Evolutionary conservation across 306 rosid species (phyloP).

Genomic region (Hippophae rhamnoides): DNA sequence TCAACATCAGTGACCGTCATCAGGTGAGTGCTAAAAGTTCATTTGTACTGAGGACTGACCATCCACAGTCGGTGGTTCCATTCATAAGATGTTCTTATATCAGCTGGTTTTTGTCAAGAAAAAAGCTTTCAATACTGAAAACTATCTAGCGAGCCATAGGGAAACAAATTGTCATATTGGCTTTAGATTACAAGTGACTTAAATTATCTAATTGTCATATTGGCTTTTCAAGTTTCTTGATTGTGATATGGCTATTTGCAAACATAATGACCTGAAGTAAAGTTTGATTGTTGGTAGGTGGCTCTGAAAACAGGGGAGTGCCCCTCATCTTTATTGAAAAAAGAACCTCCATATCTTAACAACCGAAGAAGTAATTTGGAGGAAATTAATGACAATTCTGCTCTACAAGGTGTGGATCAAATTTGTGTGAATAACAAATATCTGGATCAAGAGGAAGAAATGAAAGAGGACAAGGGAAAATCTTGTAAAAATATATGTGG

Average conservation of each 20-base stretch:
- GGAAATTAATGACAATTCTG: constrained; percentile 64
- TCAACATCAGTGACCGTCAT: constrained; percentile 38
- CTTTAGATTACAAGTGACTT: background rate
- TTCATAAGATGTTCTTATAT: no score
- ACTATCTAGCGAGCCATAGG: background rate
- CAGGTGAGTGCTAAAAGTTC: constrained; percentile 30
- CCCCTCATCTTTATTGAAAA: constrained; percentile 36
- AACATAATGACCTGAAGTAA: constrained; percentile 27
- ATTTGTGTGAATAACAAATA: constrained; percentile 35
- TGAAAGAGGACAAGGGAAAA: constrained; percentile 41
- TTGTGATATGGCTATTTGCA: constrained; percentile 21
- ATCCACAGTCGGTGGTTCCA: no score
- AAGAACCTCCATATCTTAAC: constrained; percentile 28
- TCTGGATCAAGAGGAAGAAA: constrained; percentile 30
- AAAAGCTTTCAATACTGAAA: background rate
- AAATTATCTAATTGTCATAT: constrained; percentile 15
- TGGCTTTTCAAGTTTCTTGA: constrained; percentile 21
- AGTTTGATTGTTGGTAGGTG: constrained; percentile 55
- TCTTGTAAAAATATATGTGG: constrained; percentile 35
- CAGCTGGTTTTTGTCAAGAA: no score
- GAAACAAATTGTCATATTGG: background rate
- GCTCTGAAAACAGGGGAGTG: constrained; percentile 47
- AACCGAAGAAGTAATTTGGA: constrained; percentile 45
- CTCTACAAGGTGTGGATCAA: constrained; percentile 42
- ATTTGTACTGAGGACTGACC: background rate